Conservation (phyloP, 1,284 basidiomycete genomes). For the Leucoagaricus sp. region DNA sequence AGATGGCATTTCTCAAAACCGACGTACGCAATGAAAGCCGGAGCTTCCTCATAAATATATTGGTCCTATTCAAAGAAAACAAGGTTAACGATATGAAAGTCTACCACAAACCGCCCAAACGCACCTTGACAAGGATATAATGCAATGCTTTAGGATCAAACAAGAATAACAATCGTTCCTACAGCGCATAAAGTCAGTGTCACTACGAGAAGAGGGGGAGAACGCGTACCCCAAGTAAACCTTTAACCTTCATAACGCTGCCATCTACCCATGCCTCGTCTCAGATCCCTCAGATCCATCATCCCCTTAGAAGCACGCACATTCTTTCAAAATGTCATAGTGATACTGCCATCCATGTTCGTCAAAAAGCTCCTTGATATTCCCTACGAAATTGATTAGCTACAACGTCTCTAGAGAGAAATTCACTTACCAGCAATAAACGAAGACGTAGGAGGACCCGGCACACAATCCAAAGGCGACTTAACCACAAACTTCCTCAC, state of each 20-base stretch:
- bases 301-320: conserved; percentile 5
- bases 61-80: conserved; percentile 19
- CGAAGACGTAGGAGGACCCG: conserved; percentile 17
- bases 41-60: conserved; percentile 33
- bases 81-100: not conserved
- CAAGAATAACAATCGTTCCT: conserved; percentile 38
- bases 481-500: conserved; percentile 8
- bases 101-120: not conserved
- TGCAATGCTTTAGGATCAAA: conserved; percentile 42
- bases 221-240: conserved; percentile 31
- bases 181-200: not conserved
- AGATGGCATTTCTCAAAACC: not conserved
- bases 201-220: not conserved
- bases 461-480: conserved; percentile 17
- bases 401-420: no score
- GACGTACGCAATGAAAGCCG: conserved; percentile 34
- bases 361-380: conserved; percentile 18
- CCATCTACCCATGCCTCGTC: conserved; percentile 27
- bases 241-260: conserved; percentile 33
- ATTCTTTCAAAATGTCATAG: conserved; percentile 16
- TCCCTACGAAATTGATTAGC: conserved; percentile 10
- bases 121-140: conserved; percentile 39
- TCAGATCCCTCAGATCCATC: not conserved
- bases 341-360: conserved; percentile 21
- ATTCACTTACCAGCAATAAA: conserved; percentile 15